phyloP scores from a whole-genome alignment of 345 rosid genomes.

The Nephelium lappaceum region DNA sequence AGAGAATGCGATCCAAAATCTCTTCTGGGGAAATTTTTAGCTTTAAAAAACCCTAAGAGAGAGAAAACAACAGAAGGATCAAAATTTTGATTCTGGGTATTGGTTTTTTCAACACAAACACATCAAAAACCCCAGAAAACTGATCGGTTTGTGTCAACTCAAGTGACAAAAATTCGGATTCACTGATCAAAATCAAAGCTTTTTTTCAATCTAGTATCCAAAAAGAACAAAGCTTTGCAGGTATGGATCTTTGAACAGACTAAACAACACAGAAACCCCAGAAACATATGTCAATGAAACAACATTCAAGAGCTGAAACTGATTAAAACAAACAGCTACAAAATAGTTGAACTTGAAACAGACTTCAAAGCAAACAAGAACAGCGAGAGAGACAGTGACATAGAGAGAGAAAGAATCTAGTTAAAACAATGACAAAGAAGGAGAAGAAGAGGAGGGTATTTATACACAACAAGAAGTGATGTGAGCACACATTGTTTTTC shows the following conservation, averaged over 20 bases:
- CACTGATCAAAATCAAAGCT: background rate
- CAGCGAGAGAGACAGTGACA: background rate
- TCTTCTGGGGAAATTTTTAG: background rate
- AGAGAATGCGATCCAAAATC: slow-evolving; percentile 5
- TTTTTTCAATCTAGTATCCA: background rate
- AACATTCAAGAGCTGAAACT: background rate
- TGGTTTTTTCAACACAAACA: background rate
- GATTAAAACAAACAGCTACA: background rate
- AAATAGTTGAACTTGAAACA: background rate
- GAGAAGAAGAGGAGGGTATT: background rate
- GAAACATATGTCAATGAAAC: background rate
- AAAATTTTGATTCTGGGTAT: slow-evolving; percentile 8
- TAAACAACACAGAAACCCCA: background rate
- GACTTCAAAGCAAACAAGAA: background rate
- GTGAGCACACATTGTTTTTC: background rate
- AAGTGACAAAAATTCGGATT: background rate
- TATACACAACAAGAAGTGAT: background rate
- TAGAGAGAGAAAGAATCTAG: background rate
- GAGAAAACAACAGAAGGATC: background rate
- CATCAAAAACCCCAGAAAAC: background rate
- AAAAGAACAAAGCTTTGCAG: background rate
- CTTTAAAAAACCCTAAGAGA: background rate
- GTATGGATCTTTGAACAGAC: background rate
- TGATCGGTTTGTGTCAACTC: background rate
- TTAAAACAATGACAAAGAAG: background rate